These are phyloP conservation scores for Volvariella surrecta DNA, from an alignment of 1,284 basidiomycete genomes.

Conservation along the genomic window DNA sequence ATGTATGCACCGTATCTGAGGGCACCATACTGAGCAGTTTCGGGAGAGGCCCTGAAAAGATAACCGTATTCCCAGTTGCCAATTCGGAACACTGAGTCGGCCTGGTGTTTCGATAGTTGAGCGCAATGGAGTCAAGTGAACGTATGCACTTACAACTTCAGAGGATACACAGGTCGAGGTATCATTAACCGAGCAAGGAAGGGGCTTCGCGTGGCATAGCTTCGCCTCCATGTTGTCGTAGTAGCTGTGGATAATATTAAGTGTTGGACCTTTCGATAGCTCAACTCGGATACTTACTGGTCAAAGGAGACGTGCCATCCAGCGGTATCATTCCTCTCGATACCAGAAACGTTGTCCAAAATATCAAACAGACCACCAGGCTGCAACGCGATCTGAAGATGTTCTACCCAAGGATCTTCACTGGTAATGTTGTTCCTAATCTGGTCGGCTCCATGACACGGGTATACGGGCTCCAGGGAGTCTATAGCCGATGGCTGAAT, in stretches of 20 bases:
- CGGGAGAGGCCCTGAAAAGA: constrained; percentile 31
- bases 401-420: constrained; percentile 29
- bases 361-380: constrained; percentile 22
- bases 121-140: not conserved
- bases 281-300: constrained; percentile 23
- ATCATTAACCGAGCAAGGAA: constrained; percentile 35
- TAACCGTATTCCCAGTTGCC: constrained; percentile 43
- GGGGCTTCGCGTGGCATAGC: constrained; percentile 33
- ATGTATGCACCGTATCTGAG: constrained; percentile 34
- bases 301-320: constrained; percentile 41
- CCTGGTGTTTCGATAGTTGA: constrained; percentile 16
- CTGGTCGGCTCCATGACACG: constrained; percentile 26
- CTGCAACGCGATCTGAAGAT: constrained; percentile 23
- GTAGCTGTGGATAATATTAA: constrained; percentile 21
- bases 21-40: constrained; percentile 29
- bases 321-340: constrained; percentile 22
- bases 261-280: not conserved
- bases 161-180: constrained; percentile 31
- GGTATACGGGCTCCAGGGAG: constrained; percentile 34
- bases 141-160: constrained; percentile 22
- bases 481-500: constrained; percentile 32
- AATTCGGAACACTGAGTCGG: constrained; percentile 33
- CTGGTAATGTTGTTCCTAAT: constrained; percentile 26
- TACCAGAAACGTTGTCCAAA: constrained; percentile 33
- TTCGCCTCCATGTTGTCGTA: constrained; percentile 41